Conservation (phyloP, 1,284 basidiomycete genomes). For the Ustilago lituana region DNA sequence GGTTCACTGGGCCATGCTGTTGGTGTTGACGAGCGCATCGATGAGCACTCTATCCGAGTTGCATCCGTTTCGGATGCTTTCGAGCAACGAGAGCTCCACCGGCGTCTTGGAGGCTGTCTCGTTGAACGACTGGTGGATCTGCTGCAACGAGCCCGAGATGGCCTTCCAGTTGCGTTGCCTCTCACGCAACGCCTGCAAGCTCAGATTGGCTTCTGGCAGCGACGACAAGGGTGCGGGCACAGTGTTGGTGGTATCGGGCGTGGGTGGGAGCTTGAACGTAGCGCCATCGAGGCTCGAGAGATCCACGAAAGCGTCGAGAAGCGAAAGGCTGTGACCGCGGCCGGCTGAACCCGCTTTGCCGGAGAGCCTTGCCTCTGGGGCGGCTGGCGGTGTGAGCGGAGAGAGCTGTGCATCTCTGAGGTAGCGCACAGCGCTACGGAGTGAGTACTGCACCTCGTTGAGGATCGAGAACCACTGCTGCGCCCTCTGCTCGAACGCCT, state of each 20-base stretch:
- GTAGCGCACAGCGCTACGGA: conserved; percentile 34
- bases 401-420: conserved; percentile 40
- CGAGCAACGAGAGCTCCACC: conserved; percentile 15
- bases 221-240: not conserved
- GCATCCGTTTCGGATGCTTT: conserved; percentile 26
- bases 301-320: conserved; percentile 47
- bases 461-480: conserved; percentile 51
- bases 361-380: conserved; percentile 19
- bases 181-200: conserved; percentile 39
- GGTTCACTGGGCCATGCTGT: conserved; percentile 11
- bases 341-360: conserved; percentile 41
- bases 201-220: conserved; percentile 25
- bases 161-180: conserved; percentile 40
- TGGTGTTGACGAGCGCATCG: conserved; percentile 31
- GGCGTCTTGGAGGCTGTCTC: not conserved
- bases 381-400: conserved; percentile 24
- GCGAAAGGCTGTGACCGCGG: conserved; percentile 35
- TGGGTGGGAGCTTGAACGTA: conserved; percentile 35
- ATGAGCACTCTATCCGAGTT: conserved; percentile 24
- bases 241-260: not conserved
- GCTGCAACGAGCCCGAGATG: conserved; percentile 30
- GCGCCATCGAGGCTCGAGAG: conserved; percentile 29
- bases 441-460: conserved; percentile 51
- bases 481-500: conserved; percentile 41
- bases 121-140: conserved; percentile 17